phyloP scores from a whole-genome alignment of 257 asterid species.

The Apocynum venetum region DNA sequence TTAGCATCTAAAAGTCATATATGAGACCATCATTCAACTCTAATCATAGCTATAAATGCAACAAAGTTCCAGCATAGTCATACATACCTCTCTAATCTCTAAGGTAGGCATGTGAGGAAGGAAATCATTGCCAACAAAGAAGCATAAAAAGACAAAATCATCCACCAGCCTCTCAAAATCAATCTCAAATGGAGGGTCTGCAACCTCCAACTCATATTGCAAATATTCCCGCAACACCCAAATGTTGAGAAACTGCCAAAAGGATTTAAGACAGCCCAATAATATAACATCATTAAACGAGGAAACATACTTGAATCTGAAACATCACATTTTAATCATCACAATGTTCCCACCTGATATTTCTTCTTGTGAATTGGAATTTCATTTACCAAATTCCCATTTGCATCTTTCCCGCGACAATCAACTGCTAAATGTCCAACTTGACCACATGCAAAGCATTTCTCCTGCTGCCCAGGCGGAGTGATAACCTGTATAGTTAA shows the following conservation, averaged over 20 bases:
- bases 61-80: neutral
- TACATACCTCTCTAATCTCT: conserved; percentile 91
- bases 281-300: conserved; percentile 12
- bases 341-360: conserved; percentile 64
- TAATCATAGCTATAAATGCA: conserved; percentile 4
- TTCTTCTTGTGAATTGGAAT: conserved; percentile 74
- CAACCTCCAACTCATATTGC: conserved; percentile 74
- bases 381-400: conserved; percentile 45
- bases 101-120: conserved; percentile 99
- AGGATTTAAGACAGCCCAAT: conserved; percentile 24
- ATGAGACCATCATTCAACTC: neutral
- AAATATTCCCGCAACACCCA: conserved; percentile 93
- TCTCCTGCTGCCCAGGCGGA: conserved; percentile 82
- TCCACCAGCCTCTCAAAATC: conserved; percentile 94
- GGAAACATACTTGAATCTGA: conserved; percentile 2
- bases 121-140: conserved; percentile 97
- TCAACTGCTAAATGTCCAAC: conserved; percentile 89
- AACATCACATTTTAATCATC: conserved; percentile 19
- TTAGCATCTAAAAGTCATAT: neutral
- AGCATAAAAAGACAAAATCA: conserved; percentile 89
- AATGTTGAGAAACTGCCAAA: conserved; percentile 71
- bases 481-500: conserved; percentile 55
- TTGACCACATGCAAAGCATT: conserved; percentile 87
- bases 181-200: conserved; percentile 62
- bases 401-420: conserved; percentile 52